Percentiles rank a stretch among this genome's conserved stretches.
Conservation (phyloP, 2,329 filamentous ascomycete genomes). For the Bipolaris oryzae region DNA sequence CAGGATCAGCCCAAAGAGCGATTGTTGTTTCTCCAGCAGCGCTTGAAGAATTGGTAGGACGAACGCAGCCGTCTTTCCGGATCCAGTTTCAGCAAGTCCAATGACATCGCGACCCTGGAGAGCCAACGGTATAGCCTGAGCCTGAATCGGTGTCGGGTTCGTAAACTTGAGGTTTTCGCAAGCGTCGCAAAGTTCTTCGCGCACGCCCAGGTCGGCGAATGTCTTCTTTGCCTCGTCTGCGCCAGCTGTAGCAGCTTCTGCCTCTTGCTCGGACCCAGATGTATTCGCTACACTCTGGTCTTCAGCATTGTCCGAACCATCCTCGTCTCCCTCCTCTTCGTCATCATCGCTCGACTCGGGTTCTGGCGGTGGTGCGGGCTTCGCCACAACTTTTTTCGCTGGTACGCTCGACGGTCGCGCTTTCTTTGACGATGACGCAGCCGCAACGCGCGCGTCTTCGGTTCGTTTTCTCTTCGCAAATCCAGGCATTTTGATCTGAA, state of each 20-base stretch:
- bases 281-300: background rate
- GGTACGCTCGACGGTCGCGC: conserved; percentile 25
- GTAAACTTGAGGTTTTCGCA: conserved; percentile 84
- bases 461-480: conserved; percentile 53
- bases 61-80: conserved; percentile 95
- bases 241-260: background rate
- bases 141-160: conserved; percentile 85
- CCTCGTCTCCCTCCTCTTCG: conserved; percentile 2
- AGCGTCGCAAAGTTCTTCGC: conserved; percentile 86
- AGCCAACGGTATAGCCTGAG: conserved; percentile 80
- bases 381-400: conserved; percentile 19
- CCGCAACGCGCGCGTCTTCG: conserved; percentile 8
- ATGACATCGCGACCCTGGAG: conserved; percentile 85
- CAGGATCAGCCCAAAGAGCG: conserved; percentile 85
- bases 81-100: conserved; percentile 92
- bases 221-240: conserved; percentile 59
- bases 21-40: conserved; percentile 84
- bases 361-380: conserved; percentile 25
- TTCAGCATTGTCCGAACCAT: background rate
- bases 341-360: conserved; percentile 36
- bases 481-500: conserved; percentile 43
- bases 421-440: conserved; percentile 20
- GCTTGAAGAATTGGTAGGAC: conserved; percentile 89
- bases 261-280: background rate
- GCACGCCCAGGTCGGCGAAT: conserved; percentile 77